Percentiles rank a stretch among this genome's conserved stretches.
Evolutionary conservation across 345 rosid species (phyloP).

Genomic region (Draba incana): DNA sequence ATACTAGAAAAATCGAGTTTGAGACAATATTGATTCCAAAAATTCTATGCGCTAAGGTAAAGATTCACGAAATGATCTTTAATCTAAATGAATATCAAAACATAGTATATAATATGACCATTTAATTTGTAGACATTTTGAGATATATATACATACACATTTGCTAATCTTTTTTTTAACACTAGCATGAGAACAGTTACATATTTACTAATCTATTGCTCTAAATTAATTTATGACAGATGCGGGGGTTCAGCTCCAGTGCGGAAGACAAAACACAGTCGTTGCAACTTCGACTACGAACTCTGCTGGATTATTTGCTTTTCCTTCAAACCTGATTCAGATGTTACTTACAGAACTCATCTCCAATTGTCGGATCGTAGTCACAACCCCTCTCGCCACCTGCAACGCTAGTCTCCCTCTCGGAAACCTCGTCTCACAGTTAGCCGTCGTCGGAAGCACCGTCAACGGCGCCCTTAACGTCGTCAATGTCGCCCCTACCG

Average conservation of each 20-base stretch:
- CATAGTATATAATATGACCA: too few relatives aligned
- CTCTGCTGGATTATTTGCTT: constrained; percentile 46
- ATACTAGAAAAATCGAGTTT: not conserved
- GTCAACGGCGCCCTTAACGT: constrained; percentile 47
- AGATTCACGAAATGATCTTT: not conserved
- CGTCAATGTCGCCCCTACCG: constrained; percentile 46
- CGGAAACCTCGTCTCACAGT: constrained; percentile 49
- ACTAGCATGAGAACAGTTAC: too few relatives aligned
- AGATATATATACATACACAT: too few relatives aligned
- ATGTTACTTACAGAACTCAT: constrained; percentile 46
- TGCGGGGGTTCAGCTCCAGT: constrained; percentile 57
- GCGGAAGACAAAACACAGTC: constrained; percentile 48
- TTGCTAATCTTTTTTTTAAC: too few relatives aligned
- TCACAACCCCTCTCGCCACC: constrained; percentile 58
- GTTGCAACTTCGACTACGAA: constrained; percentile 54
- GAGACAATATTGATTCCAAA: not conserved
- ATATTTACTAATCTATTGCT: not conserved
- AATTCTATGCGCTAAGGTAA: too few relatives aligned
- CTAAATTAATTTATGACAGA: constrained; percentile 35
- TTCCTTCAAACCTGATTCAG: constrained; percentile 49
- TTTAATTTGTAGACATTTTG: too few relatives aligned
- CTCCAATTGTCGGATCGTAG: constrained; percentile 49
- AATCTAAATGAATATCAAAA: too few relatives aligned
- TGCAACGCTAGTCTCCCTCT: constrained; percentile 57
- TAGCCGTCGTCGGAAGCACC: constrained; percentile 49